These are phyloP conservation scores for Trichoderma hamatum DNA, from an alignment of 2,329 filamentous ascomycete species.

Conservation along the genomic window DNA sequence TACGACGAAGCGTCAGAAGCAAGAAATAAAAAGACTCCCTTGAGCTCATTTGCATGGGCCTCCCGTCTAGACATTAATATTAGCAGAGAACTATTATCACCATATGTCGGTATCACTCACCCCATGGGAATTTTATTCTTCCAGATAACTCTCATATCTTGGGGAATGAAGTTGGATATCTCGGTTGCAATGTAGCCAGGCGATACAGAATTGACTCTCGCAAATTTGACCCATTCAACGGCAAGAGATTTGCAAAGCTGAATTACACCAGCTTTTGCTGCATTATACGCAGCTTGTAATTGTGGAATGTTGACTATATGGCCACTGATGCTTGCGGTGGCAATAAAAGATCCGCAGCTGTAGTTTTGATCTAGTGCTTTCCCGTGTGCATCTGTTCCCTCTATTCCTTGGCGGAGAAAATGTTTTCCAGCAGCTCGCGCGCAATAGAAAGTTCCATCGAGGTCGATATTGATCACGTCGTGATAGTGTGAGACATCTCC, in stretches of 20 bases:
- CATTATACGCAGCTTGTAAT: no score
- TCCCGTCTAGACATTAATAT: background rate
- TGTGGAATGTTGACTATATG: no score
- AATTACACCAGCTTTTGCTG: no score
- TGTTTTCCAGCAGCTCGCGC: background rate
- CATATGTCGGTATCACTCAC: background rate
- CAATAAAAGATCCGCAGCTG: no score
- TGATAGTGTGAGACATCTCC: slow-evolving; percentile 1
- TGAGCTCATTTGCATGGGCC: slow-evolving; percentile 1
- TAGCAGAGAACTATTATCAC: no score
- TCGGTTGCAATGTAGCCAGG: slow-evolving; percentile 1
- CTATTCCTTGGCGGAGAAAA: no score
- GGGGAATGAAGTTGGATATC: slow-evolving; percentile 3
- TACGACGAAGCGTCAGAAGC: slow-evolving; percentile 4
- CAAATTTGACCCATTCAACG: no score
- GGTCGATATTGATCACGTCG: slow-evolving; percentile 1
- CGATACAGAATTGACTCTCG: background rate
- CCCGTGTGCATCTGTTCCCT: no score
- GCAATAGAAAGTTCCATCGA: slow-evolving; percentile 1
- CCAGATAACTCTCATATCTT: slow-evolving; percentile 1
- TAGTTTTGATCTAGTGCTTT: no score
- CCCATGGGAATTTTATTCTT: slow-evolving; percentile 8
- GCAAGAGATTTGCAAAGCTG: no score
- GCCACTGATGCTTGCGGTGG: no score
- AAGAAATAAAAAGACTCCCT: background rate